Evolutionary conservation across 1,284 basidiomycete species (phyloP), one percentile per base, ranked within the genome.

Genomic region (Moesziomyces parantarcticus): DNA sequence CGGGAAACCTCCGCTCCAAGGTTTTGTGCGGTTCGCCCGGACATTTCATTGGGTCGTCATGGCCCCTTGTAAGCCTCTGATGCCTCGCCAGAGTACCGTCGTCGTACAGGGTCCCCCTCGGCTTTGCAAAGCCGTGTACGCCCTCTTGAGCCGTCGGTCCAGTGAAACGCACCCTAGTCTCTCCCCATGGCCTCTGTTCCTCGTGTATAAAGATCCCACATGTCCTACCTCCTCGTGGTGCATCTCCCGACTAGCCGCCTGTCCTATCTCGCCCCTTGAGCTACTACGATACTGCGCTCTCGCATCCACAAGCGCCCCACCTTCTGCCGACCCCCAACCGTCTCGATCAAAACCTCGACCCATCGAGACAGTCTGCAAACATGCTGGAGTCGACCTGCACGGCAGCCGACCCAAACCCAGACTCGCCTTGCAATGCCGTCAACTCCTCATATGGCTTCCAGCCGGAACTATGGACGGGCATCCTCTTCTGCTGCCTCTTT

Each of bases 381-480:
- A 22, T 47, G 46, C 5, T 34, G 10, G 6, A 10, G 3, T 32
- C 43, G 2, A 34, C 43, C 0, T 73, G 70, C 49, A 36, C 42
- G 2, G 13, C 20, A 1, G 58, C 68, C 39, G 58, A 64, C 26
- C 53, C 50, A 13, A 49, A 13, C 8, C 70, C 70, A 13, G 53
- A 22, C 20, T 44, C 64, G 8, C 20, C 51, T 14, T 73, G 70
- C 65, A 73, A 42, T 14, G 50, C 56, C 44, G 32, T 41, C 16
- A 51, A 73, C 54, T 68, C 70, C 0, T 48, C 34, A 13, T 73
- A 73, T 41, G 70, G 70, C 6, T 73, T 68, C 53, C 50, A 45
- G 36, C 65, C 63, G 42, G 66, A 50, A 22, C 59, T 68, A 20
- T 73, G 70, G 70, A 46, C 56, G 10, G 64, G 65, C 32, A 64